A percentile compares a stretch with the other conserved stretches of the same genome.
These are phyloP conservation scores for Mrakia gelida DNA, from an alignment of 768 basidiomycete genomes.

Conservation along the genomic window DNA sequence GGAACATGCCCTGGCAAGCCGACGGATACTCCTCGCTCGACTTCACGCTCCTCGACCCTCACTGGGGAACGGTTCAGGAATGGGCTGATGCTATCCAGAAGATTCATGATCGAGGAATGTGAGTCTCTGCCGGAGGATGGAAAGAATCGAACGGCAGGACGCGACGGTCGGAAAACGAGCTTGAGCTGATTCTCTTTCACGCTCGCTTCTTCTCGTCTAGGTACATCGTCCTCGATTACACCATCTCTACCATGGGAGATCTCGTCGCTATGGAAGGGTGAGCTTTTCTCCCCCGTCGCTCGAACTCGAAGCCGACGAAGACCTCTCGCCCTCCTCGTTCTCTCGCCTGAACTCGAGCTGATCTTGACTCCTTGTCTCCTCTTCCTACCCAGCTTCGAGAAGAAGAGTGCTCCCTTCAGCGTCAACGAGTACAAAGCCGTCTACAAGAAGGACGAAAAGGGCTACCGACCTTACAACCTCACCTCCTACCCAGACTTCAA, in stretches of 20 bases:
- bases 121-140: neutral
- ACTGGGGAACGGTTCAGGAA: constrained; percentile 78
- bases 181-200: too few species aligned
- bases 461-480: constrained; percentile 75
- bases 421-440: constrained; percentile 55
- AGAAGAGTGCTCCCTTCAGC: constrained; percentile 72
- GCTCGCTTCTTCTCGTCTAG: neutral
- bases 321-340: too few species aligned
- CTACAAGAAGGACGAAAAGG: constrained; percentile 25
- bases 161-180: too few species aligned
- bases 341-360: too few species aligned
- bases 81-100: constrained; percentile 71
- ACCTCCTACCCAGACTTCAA: constrained; percentile 72
- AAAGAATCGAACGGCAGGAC: too few species aligned
- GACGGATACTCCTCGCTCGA: constrained; percentile 76
- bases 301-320: too few species aligned
- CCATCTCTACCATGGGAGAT: constrained; percentile 86
- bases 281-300: too few species aligned
- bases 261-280: constrained; percentile 64
- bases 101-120: constrained; percentile 75
- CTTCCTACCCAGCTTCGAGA: constrained; percentile 51
- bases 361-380: too few species aligned
- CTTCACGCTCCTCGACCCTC: constrained; percentile 83
- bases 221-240: constrained; percentile 47
- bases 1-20: constrained; percentile 32